These are phyloP conservation scores for Extremus antarcticus DNA, from an alignment of 495 filamentous ascomycete genomes.

Conservation along the genomic window DNA sequence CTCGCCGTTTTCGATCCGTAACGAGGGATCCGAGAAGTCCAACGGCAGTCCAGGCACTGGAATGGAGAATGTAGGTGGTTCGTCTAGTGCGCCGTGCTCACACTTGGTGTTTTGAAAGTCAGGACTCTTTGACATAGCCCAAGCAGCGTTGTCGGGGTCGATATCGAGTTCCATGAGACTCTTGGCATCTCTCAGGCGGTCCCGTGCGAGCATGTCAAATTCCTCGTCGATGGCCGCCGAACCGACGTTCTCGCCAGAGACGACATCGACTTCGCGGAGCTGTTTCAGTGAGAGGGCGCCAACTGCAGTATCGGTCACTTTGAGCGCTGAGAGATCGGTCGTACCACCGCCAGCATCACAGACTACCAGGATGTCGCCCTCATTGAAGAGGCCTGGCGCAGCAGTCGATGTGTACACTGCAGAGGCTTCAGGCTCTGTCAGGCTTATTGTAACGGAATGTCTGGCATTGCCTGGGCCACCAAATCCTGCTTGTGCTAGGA, in stretches of 20 bases:
- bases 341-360: slow-evolving; percentile 49
- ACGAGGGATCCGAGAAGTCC: slow-evolving; percentile 24
- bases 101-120: slow-evolving; percentile 29
- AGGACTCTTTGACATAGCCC: slow-evolving; percentile 26
- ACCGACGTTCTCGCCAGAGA: slow-evolving; percentile 26
- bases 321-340: slow-evolving; percentile 29
- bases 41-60: slow-evolving; percentile 27
- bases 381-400: slow-evolving; percentile 27
- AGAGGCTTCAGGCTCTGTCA: slow-evolving; percentile 60
- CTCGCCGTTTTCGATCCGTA: slow-evolving; percentile 34
- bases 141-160: slow-evolving; percentile 21
- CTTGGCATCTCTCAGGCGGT: slow-evolving; percentile 17
- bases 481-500: slow-evolving; percentile 43
- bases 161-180: slow-evolving; percentile 8
- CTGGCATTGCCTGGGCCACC: slow-evolving; percentile 27
- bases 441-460: slow-evolving; percentile 45
- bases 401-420: slow-evolving; percentile 45
- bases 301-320: slow-evolving; percentile 19
- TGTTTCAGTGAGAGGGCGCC: slow-evolving; percentile 29
- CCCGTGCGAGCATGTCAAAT: slow-evolving; percentile 23
- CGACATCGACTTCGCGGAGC: slow-evolving; percentile 29
- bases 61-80: slow-evolving; percentile 28
- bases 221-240: slow-evolving; percentile 25
- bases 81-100: slow-evolving; percentile 29
- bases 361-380: slow-evolving; percentile 39